phyloP scores from a whole-genome alignment of 179 eudicot species.

The Silene noctiflora region DNA sequence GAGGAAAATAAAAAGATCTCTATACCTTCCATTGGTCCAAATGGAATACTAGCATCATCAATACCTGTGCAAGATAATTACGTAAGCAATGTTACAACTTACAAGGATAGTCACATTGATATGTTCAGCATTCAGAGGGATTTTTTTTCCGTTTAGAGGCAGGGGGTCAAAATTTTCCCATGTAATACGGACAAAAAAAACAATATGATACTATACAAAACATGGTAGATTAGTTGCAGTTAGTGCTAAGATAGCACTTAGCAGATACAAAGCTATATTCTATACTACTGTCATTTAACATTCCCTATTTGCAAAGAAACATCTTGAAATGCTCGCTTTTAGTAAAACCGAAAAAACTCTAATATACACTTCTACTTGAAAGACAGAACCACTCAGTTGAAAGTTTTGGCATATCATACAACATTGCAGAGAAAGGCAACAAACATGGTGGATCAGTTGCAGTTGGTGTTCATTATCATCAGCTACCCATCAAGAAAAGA shows the following conservation, averaged over 20 bases:
- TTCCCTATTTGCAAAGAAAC: too few relatives aligned
- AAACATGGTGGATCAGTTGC: background rate
- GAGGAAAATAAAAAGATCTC: background rate
- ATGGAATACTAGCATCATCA: slow-evolving; percentile 67
- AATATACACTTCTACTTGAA: background rate
- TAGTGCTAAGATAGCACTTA: too few relatives aligned
- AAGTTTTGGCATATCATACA: background rate
- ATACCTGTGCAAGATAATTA: slow-evolving; percentile 46
- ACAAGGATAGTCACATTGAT: background rate
- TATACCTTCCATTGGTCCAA: slow-evolving; percentile 81
- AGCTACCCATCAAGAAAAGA: background rate
- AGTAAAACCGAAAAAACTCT: background rate
- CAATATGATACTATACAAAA: background rate
- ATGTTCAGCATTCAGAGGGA: background rate
- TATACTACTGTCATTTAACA: too few relatives aligned
- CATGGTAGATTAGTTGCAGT: background rate
- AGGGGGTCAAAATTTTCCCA: background rate
- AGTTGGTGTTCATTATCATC: background rate
- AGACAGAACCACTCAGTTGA: background rate
- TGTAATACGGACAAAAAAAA: background rate
- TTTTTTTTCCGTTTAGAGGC: background rate
- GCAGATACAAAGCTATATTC: too few relatives aligned
- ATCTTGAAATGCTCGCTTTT: background rate
- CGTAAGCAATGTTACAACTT: background rate
- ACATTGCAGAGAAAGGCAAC: background rate